Percentiles rank a stretch among this genome's conserved stretches.
Conservation (phyloP, 441 rosid species). For the Melastoma candidum region DNA sequence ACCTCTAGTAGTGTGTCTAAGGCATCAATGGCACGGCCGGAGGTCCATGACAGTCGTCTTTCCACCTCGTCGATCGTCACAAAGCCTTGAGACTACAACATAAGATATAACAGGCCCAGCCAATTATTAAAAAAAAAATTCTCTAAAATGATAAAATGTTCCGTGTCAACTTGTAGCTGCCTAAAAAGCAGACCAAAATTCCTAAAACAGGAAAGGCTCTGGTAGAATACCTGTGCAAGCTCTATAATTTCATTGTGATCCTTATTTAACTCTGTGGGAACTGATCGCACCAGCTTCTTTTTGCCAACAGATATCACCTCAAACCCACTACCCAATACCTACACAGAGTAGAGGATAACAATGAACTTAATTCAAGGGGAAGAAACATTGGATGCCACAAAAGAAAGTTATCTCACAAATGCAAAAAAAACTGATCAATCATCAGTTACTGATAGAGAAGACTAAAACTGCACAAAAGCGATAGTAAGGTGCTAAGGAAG, state of each 20-base stretch:
- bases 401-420: too few relatives aligned
- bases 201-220: not conserved
- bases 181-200: too few relatives aligned
- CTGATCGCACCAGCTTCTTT: slow-evolving; percentile 81
- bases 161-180: too few relatives aligned
- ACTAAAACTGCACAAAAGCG: too few relatives aligned
- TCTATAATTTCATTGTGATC: slow-evolving; percentile 88
- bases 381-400: too few relatives aligned
- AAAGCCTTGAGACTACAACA: slow-evolving; percentile 64
- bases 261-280: slow-evolving; percentile 85
- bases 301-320: slow-evolving; percentile 83
- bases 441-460: too few relatives aligned
- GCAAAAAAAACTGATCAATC: too few relatives aligned
- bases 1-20: slow-evolving; percentile 61
- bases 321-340: slow-evolving; percentile 83
- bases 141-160: too few relatives aligned
- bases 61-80: slow-evolving; percentile 81
- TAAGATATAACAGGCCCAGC: not conserved
- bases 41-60: slow-evolving; percentile 64
- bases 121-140: too few relatives aligned
- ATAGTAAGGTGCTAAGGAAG: too few relatives aligned
- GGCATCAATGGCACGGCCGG: slow-evolving; percentile 74
- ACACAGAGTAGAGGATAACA: too few relatives aligned
- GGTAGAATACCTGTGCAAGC: slow-evolving; percentile 55
- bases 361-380: too few relatives aligned